Base-by-base conservation (phyloP, 2,329 filamentous ascomycete genomes). In the Cladosporium austrohemisphaericum region DNA sequence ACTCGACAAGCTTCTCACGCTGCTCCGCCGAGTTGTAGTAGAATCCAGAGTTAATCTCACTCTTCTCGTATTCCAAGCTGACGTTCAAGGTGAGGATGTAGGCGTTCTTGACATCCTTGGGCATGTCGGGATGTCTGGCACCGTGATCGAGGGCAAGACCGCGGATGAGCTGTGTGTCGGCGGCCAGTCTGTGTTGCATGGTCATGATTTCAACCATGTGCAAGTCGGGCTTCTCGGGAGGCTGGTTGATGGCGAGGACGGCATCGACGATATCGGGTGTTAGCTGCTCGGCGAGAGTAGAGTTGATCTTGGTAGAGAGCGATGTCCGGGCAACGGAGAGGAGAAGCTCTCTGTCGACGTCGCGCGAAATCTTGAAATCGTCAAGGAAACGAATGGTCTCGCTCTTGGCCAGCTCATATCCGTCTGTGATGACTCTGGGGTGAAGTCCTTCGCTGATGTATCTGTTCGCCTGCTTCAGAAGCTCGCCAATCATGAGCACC, bases 121-220 rank as follows among this genome's bases (percentile, higher is more conserved):
- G 89, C 93, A 98, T 98, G 66, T 98, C 93, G 3, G 93, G 93
- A 72, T 98, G 93, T 65, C 93, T 83, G 10, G 93, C 91, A 58
- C 93, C 93, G 70, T 98, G 93, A 65, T 98, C 93, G 53, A 98
- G 76, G 8, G 89, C 93, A 51, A 98, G 78, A 52, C 93, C 93
- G 57, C 87, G 84, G 69, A 98, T 96, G 52, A 98, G 82, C 71
- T 95, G 90, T 50, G 93, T 98, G 70, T 98, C 93, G 25, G 93
- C 88, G 52, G 92, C 91, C 45, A 88, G 90, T 60, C 92, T 87
- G 76, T 98, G 93, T 75, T 98, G 93, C 92, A 98, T 97, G 70
- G 95, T 97, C 93, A 98, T 98, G 63, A 98, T 97, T 73, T 98
- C 93, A 59, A 98, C 80, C 93, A 98, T 98, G 76, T 97, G 92